phyloP scores from a whole-genome alignment of 1,284 basidiomycete genomes.

The Ustilago sp. region DNA sequence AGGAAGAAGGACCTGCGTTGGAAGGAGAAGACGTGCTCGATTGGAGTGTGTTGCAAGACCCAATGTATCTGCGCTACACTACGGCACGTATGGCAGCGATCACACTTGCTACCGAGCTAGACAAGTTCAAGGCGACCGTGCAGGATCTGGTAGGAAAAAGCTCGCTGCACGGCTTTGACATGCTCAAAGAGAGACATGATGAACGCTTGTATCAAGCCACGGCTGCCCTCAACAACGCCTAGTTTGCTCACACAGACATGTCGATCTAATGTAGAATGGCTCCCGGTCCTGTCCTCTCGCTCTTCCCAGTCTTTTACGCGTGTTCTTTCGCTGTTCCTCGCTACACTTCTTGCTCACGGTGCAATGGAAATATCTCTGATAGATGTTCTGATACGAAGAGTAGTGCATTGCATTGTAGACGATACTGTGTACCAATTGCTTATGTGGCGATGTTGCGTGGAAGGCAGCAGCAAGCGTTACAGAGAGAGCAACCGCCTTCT shows the following conservation, averaged over 20 bases:
- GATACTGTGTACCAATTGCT: too few species aligned
- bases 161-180: conserved; percentile 42
- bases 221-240: background rate
- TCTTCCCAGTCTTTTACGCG: too few species aligned
- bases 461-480: too few species aligned
- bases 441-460: too few species aligned
- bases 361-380: too few species aligned
- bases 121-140: conserved; percentile 52
- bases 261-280: background rate
- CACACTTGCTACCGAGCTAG: conserved; percentile 46
- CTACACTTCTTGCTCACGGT: too few species aligned
- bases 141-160: conserved; percentile 53
- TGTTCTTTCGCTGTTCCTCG: too few species aligned
- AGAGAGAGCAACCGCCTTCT: too few species aligned
- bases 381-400: too few species aligned
- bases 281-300: background rate
- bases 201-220: conserved; percentile 25
- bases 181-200: conserved; percentile 41
- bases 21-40: conserved; percentile 34
- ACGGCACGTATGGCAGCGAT: conserved; percentile 54
- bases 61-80: conserved; percentile 53
- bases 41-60: conserved; percentile 42
- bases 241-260: background rate
- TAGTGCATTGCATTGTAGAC: too few species aligned
- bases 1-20: background rate